Evolutionary conservation across 495 filamentous ascomycete species (phyloP).

Genomic region (Xeromyces bisporus): DNA sequence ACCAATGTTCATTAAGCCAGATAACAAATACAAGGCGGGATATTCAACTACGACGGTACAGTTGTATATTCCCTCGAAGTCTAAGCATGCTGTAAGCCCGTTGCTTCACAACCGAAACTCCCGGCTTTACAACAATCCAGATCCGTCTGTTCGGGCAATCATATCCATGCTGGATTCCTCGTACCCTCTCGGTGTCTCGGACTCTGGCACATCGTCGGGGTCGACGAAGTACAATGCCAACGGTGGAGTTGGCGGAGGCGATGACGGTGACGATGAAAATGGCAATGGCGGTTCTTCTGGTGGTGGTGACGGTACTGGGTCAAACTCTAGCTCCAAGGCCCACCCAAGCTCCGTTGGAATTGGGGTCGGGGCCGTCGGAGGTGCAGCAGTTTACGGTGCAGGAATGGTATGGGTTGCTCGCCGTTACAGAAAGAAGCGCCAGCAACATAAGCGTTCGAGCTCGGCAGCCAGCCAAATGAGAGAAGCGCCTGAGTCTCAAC

Average conservation of each 20-base stretch:
- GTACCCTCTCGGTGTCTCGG: slow-evolving; percentile 56
- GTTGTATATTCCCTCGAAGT: slow-evolving; percentile 50
- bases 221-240: slow-evolving; percentile 7
- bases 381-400: slow-evolving; percentile 85
- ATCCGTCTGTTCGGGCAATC: slow-evolving; percentile 41
- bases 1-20: slow-evolving; percentile 61
- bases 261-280: slow-evolving; percentile 3
- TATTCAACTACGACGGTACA: slow-evolving; percentile 75
- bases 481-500: slow-evolving; percentile 22
- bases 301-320: slow-evolving; percentile 27
- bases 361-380: slow-evolving; percentile 56
- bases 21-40: slow-evolving; percentile 49
- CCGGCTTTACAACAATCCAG: slow-evolving; percentile 51
- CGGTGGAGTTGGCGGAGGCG: slow-evolving; percentile 3
- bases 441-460: slow-evolving; percentile 60
- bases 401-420: slow-evolving; percentile 95
- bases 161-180: slow-evolving; percentile 70
- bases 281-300: slow-evolving; percentile 6
- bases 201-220: slow-evolving; percentile 18
- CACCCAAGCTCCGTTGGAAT: slow-evolving; percentile 71
- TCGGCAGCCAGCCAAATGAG: slow-evolving; percentile 36
- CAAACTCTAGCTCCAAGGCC: slow-evolving; percentile 32
- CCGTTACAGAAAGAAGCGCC: slow-evolving; percentile 77
- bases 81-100: slow-evolving; percentile 43
- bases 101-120: slow-evolving; percentile 53